Percentiles rank a stretch among this genome's conserved stretches.
phyloP scores from a whole-genome alignment of 352 stramenopile genomes.

The Lagenidium sp. region DNA sequence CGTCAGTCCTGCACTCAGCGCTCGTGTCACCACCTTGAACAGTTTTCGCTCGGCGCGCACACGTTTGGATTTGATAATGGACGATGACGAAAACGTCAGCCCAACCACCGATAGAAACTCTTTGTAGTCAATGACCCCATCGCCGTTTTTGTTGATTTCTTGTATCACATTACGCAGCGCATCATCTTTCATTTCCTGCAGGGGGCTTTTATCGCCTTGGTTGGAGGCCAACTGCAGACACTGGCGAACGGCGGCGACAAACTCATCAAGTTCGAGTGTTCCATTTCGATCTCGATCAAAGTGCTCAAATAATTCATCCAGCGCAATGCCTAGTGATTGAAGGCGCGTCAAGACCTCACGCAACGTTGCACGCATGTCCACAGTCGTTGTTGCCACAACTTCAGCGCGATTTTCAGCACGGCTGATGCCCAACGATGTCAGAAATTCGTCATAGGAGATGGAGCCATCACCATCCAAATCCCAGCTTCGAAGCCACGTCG shows the following conservation, averaged over 20 bases:
- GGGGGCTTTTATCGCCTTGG: constrained; percentile 2
- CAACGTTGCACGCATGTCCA: constrained; percentile 35
- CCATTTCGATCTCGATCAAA: constrained; percentile 60
- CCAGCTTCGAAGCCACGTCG: constrained; percentile 34
- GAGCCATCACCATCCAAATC: constrained; percentile 47
- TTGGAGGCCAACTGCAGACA: constrained; percentile 24
- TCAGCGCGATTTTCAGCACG: constrained; percentile 36
- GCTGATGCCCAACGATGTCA: constrained; percentile 39
- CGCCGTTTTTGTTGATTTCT: constrained; percentile 50
- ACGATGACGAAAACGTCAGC: constrained; percentile 12
- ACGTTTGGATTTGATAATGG: constrained; percentile 10
- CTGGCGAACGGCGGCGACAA: constrained; percentile 38
- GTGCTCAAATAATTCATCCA: constrained; percentile 56
- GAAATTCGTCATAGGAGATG: constrained; percentile 80
- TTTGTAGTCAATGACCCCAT: constrained; percentile 49
- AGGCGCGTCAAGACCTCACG: constrained; percentile 39
- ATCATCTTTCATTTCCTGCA: constrained; percentile 35
- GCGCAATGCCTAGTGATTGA: constrained; percentile 30
- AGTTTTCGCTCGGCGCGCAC: constrained; percentile 37
- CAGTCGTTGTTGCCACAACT: constrained; percentile 22
- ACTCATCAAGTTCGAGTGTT: constrained; percentile 41
- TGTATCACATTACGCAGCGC: constrained; percentile 29
- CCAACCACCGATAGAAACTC: constrained; percentile 60
- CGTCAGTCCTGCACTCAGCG: constrained; percentile 29
- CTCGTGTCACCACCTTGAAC: constrained; percentile 48